Evolutionary conservation across 176 grass and related monocot species (phyloP), one percentile per base, ranked within the genome.

Genomic region (Oryza meridionalis): DNA sequence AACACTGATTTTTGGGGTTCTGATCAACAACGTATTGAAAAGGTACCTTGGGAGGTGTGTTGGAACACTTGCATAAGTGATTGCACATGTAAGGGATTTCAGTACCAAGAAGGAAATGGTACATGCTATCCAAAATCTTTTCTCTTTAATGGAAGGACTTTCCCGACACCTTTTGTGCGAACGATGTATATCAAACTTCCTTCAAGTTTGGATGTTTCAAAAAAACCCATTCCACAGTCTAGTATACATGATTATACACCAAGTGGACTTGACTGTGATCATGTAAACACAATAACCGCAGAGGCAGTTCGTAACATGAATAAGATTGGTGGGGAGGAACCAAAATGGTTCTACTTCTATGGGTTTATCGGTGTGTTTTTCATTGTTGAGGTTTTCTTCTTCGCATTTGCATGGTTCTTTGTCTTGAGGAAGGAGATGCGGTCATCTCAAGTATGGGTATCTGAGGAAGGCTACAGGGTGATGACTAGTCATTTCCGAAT

Each of bases 121-220:
- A 85, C 88, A 26, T 89, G 88, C 66, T 89, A 89, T 35, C 88
- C 88, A 25, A 89, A 89, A 9, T 49, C 66, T 65, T 33, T 77
- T 53, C 83, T 89, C 10, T 89, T 89, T 77, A 89, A 81, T 37
- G 88, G 88, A 58, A 89, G 88, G 72, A 65, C 72, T 15, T 89
- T 77, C 43, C 88, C 88, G 9, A 85, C 77, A 14, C 32, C 53
- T 1, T 22, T 16, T 3, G 88, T 89, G 31, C 88, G 88, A 19
- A 85, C 82, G 3, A 89, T 85, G 78, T 89, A 89, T 4, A 81
- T 89, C 82, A 89, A 89, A 12, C 65, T 89, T 17, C 72, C 77
- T 0, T 75, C 42, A 70, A 66, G 83, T 66, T 8, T 77, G 17
- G 31, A 81, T 9, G 16, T 35, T 21, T 77, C 77, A 5, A 21